Evolutionary conservation across 2,329 filamentous ascomycete genomes (phyloP), one percentile per base, ranked within the genome.

Genomic region (Fusarium tanahbumbuense): DNA sequence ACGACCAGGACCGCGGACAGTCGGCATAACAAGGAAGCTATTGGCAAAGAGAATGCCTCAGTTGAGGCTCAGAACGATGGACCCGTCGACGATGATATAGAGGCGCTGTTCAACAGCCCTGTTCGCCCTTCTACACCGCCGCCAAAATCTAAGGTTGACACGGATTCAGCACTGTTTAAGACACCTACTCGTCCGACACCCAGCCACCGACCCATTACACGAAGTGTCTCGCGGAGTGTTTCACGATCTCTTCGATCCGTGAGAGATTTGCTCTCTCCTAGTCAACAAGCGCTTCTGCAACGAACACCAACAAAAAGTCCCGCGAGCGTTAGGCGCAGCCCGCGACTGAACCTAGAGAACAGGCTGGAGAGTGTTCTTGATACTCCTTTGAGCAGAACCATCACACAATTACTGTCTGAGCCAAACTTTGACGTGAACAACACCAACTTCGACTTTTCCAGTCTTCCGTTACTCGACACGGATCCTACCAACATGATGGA

Each of bases 101-200:
- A 88, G 42, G 84, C 86, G 52, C 84, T 96, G 7, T 94, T 96
- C 73, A 89, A 90, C 60, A 91, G 82, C 75, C 86, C 71, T 28
- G 67, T 76, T 71, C 77, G 85, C 72, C 83, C 80, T 55, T 89
- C 82, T 55, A 89, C 84, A 6, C 87, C 84, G 64, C 84, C 84
- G 63, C 87, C 86, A 7, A 83, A 80, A 44, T 72, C 78, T 7
- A 86, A 84, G 76, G 57, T 67, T 3, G 55, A 65, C 15, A 52
- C 70, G 2, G 80, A 83, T 60, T 78, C 82, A 37, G 83, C 82
- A 53, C 80, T 81, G 3, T 88, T 89, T 77, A 90, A 89, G 77
- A 91, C 89, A 5, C 88, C 89, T 2, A 88, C 88, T 3, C 86
- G 85, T n/a, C 83, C 83, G n/a, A 88, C 86, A 2, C 89, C 87